Evolutionary conservation across 805 yeast species (phyloP).

Genomic region (Nakazawaea populi): DNA sequence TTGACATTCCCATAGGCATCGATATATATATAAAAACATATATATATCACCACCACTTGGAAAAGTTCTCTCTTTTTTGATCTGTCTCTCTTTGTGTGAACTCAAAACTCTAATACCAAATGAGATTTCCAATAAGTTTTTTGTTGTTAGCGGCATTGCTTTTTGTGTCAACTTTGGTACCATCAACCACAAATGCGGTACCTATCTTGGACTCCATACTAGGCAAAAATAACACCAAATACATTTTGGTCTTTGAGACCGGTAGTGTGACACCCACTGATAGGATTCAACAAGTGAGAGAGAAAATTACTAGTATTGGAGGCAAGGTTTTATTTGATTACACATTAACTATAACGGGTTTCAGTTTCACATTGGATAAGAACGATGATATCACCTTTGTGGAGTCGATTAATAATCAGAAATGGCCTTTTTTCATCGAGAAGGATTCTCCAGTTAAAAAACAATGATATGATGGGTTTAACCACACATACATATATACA

Average conservation of each 20-base stretch:
- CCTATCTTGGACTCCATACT: neutral
- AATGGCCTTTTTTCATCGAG: slow-evolving; percentile 39
- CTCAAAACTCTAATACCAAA: neutral
- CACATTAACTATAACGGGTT: slow-evolving; percentile 39
- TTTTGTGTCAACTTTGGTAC: neutral
- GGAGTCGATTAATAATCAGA: slow-evolving; percentile 12
- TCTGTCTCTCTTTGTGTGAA: too few relatives aligned
- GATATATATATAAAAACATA: too few relatives aligned
- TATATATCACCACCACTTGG: too few relatives aligned
- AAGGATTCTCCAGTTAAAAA: slow-evolving; percentile 22
- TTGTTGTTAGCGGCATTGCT: neutral
- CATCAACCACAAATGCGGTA: neutral
- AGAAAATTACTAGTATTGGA: slow-evolving; percentile 30
- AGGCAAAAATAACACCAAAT: neutral
- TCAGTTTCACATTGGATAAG: slow-evolving; percentile 29
- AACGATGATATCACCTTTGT: neutral
- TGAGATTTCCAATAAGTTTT: neutral
- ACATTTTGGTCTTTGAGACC: slow-evolving; percentile 11
- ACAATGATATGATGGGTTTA: too few relatives aligned
- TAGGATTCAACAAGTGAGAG: slow-evolving; percentile 24
- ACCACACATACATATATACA: too few relatives aligned
- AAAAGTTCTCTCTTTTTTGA: too few relatives aligned
- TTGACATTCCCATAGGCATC: too few relatives aligned
- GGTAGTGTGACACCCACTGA: slow-evolving; percentile 12
- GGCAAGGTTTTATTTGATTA: slow-evolving; percentile 43